These are phyloP conservation scores for Delonix regia DNA, from an alignment of 306 rosid genomes.

Conservation along the genomic window DNA sequence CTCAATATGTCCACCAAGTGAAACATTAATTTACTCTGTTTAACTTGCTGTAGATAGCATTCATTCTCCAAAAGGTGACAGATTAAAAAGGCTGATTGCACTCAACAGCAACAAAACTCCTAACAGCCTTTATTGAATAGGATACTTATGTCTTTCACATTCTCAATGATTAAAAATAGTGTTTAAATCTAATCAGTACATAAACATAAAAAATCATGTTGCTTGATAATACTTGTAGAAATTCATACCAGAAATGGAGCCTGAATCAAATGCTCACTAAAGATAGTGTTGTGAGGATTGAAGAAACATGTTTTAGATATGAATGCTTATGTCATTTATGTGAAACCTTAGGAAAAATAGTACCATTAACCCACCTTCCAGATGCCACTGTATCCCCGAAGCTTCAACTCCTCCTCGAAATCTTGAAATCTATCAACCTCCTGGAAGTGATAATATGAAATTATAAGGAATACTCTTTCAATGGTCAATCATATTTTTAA, in stretches of 20 bases:
- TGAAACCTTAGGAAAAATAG: constrained; percentile 19
- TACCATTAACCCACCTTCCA: constrained; percentile 76
- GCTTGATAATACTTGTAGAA: neutral
- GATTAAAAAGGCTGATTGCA: constrained; percentile 1
- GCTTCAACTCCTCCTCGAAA: constrained; percentile 67
- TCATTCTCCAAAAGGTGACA: constrained; percentile 25
- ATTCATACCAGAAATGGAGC: constrained; percentile 20
- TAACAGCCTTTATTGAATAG: constrained; percentile 1
- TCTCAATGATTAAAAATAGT: neutral
- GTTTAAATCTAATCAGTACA: constrained; percentile 6
- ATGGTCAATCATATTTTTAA: constrained; percentile 23
- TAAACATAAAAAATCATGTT: constrained; percentile 1
- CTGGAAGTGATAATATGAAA: constrained; percentile 53
- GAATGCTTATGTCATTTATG: constrained; percentile 30
- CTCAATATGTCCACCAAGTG: constrained; percentile 12
- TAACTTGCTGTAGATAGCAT: constrained; percentile 27
- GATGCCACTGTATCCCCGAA: constrained; percentile 75
- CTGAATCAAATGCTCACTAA: constrained; percentile 8
- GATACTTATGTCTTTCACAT: neutral
- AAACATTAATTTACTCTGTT: constrained; percentile 11
- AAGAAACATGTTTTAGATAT: constrained; percentile 18
- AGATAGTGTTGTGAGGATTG: constrained; percentile 19
- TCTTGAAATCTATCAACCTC: constrained; percentile 90
- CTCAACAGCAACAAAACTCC: constrained; percentile 7
- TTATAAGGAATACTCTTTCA: constrained; percentile 18